Conservation (phyloP, 1,284 basidiomycete genomes). For the Apiotrichum gracile region DNA sequence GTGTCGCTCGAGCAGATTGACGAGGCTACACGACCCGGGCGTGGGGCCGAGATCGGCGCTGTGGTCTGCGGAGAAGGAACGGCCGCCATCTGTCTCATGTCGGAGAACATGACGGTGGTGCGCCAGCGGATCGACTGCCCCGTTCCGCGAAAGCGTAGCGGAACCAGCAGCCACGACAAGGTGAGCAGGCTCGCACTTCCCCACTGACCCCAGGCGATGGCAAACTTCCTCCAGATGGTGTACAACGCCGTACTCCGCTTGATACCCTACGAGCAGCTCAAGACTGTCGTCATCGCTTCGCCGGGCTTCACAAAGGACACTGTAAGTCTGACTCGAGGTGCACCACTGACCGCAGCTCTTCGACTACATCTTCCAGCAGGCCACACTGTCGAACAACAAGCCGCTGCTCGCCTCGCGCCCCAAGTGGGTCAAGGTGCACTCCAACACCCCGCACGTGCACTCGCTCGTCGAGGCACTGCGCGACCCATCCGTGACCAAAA, state of each 20-base stretch:
- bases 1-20: constrained; percentile 73
- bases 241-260: constrained; percentile 85
- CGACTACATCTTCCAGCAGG: constrained; percentile 78
- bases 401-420: constrained; percentile 64
- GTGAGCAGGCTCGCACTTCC: constrained; percentile 27
- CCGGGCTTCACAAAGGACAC: constrained; percentile 93
- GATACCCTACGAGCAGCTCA: constrained; percentile 74
- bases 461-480: constrained; percentile 90
- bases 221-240: constrained; percentile 74
- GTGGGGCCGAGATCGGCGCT: constrained; percentile 93
- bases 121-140: constrained; percentile 83
- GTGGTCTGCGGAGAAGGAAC: constrained; percentile 92
- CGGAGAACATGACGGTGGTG: constrained; percentile 94
- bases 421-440: constrained; percentile 86
- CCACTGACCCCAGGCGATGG: constrained; percentile 53
- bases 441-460: constrained; percentile 91
- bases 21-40: constrained; percentile 83
- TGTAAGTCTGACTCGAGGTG: constrained; percentile 48
- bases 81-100: constrained; percentile 88
- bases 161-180: constrained; percentile 79
- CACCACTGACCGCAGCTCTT: constrained; percentile 47
- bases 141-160: constrained; percentile 85
- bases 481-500: constrained; percentile 70
- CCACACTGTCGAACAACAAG: constrained; percentile 77
- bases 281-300: constrained; percentile 90